Evolutionary conservation across 441 rosid genomes (phyloP).

Genomic region (Pelargonium australe): DNA sequence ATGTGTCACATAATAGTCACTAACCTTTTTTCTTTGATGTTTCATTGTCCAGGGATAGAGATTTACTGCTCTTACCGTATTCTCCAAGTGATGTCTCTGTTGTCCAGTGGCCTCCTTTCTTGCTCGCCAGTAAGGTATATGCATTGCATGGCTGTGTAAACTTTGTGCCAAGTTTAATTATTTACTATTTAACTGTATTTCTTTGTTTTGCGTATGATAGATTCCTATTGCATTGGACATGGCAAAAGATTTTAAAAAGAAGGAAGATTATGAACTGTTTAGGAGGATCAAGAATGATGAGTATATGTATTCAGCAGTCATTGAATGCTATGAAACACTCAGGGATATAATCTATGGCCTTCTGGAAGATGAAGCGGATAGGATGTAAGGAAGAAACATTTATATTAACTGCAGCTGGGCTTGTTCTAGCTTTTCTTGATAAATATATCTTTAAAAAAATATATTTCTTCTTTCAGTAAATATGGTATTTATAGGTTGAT

Average conservation of each 20-base stretch:
- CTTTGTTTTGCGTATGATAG: slow-evolving; percentile 36
- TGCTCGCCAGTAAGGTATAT: slow-evolving; percentile 93
- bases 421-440: neutral
- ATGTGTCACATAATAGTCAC: slow-evolving; percentile 16
- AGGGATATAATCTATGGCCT: slow-evolving; percentile 53
- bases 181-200: slow-evolving; percentile 11
- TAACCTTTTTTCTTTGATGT: slow-evolving; percentile 21
- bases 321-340: slow-evolving; percentile 79
- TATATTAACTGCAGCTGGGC: neutral
- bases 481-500: neutral
- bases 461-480: neutral
- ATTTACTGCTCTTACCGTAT: slow-evolving; percentile 82
- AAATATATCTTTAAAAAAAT: neutral
- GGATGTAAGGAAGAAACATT: slow-evolving; percentile 38
- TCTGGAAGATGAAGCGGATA: slow-evolving; percentile 65
- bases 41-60: slow-evolving; percentile 56
- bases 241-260: slow-evolving; percentile 91
- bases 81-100: slow-evolving; percentile 58
- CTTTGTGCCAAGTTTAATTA: slow-evolving; percentile 11
- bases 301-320: slow-evolving; percentile 73
- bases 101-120: slow-evolving; percentile 91
- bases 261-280: slow-evolving; percentile 62
- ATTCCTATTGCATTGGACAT: slow-evolving; percentile 96
- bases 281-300: slow-evolving; percentile 67
- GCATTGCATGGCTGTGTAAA: slow-evolving; percentile 17